Base-by-base conservation (phyloP, 192 early-diverging fungal genomes). In the Funneliformis mosseae region DNA sequence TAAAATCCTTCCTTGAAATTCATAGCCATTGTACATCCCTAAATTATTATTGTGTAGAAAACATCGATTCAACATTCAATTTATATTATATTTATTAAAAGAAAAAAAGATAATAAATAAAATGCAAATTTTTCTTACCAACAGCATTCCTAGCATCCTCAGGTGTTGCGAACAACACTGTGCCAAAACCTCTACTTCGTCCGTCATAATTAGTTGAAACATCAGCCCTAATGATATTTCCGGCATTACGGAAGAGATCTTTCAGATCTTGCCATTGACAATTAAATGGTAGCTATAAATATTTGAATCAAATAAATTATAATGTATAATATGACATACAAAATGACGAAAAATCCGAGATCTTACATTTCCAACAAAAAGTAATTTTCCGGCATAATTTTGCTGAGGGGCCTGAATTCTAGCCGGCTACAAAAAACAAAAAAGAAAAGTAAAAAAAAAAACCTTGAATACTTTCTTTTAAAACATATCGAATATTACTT, bases 261-360 rank as follows among this genome's bases (percentile, higher is more conserved):
- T 95, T 95, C 38, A 96, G 84, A 74, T 96, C 94, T 75, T 94
- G 92, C 94, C 93, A 95, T 74, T 93, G 91, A 61, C 91, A 90
- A 71, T 87, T 88, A 79, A 92, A 94, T 14, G 93, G 91, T 25
- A 95, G 84, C 88, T 89, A 77, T 76, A n/a, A n/a, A 10, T 38
- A 76, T 42, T 45, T 60, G 39, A 67, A 50, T 64, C 0, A 33
- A 63, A 83, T 67, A 80, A 72, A 23, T 28, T 12, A 41, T 45
- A 14, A 63, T 48, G 18, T 60, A 14, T 68, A 25, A 59, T 33
- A 45, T 72, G 33, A 33, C 33, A 33, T 80, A 46, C 46, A 27
- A 6, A 7, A 79, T 43, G 4, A 76, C 27, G 23, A 76, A 55
- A 38, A 25, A 16, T 33, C 60, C 2, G n/a, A 27, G 27, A 64